Evolutionary conservation across 2,329 filamentous ascomycete species (phyloP), one percentile per base, ranked within the genome.

Genomic region (Xylaria sp.): DNA sequence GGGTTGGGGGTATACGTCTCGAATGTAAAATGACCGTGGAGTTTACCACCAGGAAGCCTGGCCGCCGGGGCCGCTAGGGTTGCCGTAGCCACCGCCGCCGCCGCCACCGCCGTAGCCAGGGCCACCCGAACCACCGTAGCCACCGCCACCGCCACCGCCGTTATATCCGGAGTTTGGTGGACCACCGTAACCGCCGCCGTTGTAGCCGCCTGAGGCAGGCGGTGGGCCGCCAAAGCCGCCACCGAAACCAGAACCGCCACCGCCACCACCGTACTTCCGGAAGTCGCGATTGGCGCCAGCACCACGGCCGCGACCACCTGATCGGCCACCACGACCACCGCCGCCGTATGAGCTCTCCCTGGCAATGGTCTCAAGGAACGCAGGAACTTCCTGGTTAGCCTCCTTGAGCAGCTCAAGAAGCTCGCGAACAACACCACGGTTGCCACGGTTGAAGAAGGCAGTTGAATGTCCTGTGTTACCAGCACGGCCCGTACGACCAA

Each of bases 381-480:
- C 80, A 36, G 96, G 96, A 71, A 98, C 89, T 78, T 99, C 96
- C 82, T 99, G 96, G 85, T 99, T 97, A 74, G 96, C 96, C 82
- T 99, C 96, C 87, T 98, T 98, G 74, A 99, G 89, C 32, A 99
- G 90, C n/a, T 99, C 96, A 76, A 99, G 89, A 70, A 99, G 90
- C 77, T 98, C 96, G 74, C 96, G 92, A 72, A 98, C 96, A 75
- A 99, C 93, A 83, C 96, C 96, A 77, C 96, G 93, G 88, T 99
- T 99, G 79, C 95, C 95, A 79, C 96, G 95, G 89, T 99, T 99
- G 91, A 99, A 98, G 88, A 99, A 99, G 65, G 96, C 96, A 75
- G 96, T 99, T 5, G 96, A 93, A 75, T 97, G 91, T 91, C 96
- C 96, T 77, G 95, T 98, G 87, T 99, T 99, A 82, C 96, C 96